These are phyloP conservation scores for Cocos nucifera DNA, from an alignment of 176 grass and related monocot genomes.

Conservation along the genomic window DNA sequence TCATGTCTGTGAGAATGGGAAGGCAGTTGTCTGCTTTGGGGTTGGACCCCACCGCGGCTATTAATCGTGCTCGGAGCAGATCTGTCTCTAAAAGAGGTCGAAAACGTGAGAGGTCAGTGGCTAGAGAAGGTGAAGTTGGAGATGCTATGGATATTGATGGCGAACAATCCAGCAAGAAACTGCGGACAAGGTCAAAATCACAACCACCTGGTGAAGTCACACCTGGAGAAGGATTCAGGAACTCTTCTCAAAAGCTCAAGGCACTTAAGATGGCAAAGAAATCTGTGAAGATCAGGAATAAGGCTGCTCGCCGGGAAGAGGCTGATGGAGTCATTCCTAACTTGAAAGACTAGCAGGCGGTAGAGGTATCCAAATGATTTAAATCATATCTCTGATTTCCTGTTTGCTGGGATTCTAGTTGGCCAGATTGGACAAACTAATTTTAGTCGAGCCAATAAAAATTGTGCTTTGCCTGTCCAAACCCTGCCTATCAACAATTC, in stretches of 20 bases:
- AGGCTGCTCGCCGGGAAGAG: slow-evolving; percentile 65
- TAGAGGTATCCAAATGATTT: slow-evolving; percentile 18
- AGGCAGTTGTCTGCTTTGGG: slow-evolving; percentile 46
- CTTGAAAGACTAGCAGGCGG: slow-evolving; percentile 67
- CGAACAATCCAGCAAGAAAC: slow-evolving; percentile 50
- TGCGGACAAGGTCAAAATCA: slow-evolving; percentile 29
- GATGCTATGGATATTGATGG: slow-evolving; percentile 50
- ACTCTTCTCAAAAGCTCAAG: slow-evolving; percentile 51
- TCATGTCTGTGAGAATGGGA: slow-evolving; percentile 36
- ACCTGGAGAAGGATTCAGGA: slow-evolving; percentile 61
- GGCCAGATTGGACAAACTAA: no score
- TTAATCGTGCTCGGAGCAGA: slow-evolving; percentile 26
- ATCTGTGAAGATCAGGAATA: slow-evolving; percentile 47
- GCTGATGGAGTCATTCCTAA: slow-evolving; percentile 67
- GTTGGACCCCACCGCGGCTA: slow-evolving; percentile 38
- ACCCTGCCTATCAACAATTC: no score
- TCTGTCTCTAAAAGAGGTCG: slow-evolving; percentile 27
- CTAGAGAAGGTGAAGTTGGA: slow-evolving; percentile 18
- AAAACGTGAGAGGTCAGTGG: slow-evolving; percentile 58
- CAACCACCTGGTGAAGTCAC: slow-evolving; percentile 30
- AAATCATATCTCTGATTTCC: no score
- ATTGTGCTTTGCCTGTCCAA: no score
- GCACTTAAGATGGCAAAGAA: slow-evolving; percentile 44
- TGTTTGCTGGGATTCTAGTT: no score
- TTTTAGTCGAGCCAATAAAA: no score